A percentile compares a stretch with the other conserved stretches of the same genome.
Conservation (phyloP, 1,284 basidiomycete genomes). For the Trametes hirsuta region DNA sequence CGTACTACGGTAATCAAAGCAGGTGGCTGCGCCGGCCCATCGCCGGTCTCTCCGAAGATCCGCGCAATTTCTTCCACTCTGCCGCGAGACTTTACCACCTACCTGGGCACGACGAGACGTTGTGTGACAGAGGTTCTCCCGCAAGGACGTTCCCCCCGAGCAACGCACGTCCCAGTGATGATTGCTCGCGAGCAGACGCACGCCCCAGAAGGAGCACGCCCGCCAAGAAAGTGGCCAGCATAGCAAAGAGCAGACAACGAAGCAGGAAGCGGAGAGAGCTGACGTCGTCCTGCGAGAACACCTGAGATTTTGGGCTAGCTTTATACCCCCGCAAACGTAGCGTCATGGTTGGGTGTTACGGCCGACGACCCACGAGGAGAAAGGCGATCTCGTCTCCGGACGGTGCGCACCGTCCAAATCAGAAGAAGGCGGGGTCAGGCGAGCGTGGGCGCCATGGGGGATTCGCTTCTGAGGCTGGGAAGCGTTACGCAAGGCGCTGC, state of each 20-base stretch:
- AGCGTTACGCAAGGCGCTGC: too few species aligned
- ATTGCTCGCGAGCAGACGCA: not conserved
- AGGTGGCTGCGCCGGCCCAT: not conserved
- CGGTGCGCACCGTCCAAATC: slow-evolving; percentile 3
- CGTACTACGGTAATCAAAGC: not conserved
- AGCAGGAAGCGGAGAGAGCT: slow-evolving; percentile 8
- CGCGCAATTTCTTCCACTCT: not conserved
- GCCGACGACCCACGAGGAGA: not conserved
- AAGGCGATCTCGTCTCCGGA: not conserved
- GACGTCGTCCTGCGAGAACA: not conserved
- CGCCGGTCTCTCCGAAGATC: not conserved
- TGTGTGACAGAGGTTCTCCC: slow-evolving; percentile 10
- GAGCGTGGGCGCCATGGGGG: too few species aligned
- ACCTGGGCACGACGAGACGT: slow-evolving; percentile 27
- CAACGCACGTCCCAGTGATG: not conserved
- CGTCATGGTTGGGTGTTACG: not conserved
- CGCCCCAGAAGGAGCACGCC: slow-evolving; percentile 11
- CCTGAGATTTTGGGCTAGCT: not conserved
- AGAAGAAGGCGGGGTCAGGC: not conserved
- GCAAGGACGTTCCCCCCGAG: not conserved
- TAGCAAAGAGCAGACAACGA: slow-evolving; percentile 12
- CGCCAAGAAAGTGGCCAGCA: slow-evolving; percentile 17
- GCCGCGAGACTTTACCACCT: not conserved
- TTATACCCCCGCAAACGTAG: not conserved
- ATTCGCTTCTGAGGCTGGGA: too few species aligned